Base-by-base conservation (phyloP, 1,284 basidiomycete genomes). In the Porphyrellus sp. region DNA sequence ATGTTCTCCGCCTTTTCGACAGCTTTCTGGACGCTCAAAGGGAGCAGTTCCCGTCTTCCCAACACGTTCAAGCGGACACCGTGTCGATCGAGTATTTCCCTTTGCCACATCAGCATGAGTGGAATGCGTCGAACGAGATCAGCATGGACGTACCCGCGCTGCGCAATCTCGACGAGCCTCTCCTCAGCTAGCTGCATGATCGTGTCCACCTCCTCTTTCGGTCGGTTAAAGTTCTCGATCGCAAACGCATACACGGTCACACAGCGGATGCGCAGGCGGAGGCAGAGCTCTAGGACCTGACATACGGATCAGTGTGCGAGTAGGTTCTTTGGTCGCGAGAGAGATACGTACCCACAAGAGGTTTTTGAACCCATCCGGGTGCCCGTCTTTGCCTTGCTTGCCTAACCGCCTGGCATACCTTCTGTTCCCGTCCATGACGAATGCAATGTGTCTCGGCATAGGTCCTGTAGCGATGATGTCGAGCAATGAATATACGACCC, bases 381-480 rank as follows among this genome's bases (percentile, higher is more conserved):
- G 97, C 1, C 97, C 96, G 54, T 91, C 76, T 30, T 77, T 73
- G 9, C 91, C 79, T 28, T 79, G 70, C 65, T 84, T 79, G 7
- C 85, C 81, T 20, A 81, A 75, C 57, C 70, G 76, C n/a, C 89
- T 79, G 0, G 97, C 96, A 68, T 91, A 98, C 6, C 97, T 79
- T 47, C 97, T 77, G 70, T 99, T 99, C 5, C 97, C 97, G 64
- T 99, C 97, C 93, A 99, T 97, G 33, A 98, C 89, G 67, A 99
- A 96, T 3, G 91, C 95, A 38, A 99, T 82, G 75, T 99, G 97
- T 38, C 77, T 72, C 0, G 97, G 97, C 20, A 97, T 78, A 1
- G 97, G 96, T 0, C 95, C 96, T 7, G 86, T 76, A 0, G 85
- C 75, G 34, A 95, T 77, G 23, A 91, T 72, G 49, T 73, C 71